Conservation (phyloP, 495 filamentous ascomycete species). For the Podospora tetraspora region DNA sequence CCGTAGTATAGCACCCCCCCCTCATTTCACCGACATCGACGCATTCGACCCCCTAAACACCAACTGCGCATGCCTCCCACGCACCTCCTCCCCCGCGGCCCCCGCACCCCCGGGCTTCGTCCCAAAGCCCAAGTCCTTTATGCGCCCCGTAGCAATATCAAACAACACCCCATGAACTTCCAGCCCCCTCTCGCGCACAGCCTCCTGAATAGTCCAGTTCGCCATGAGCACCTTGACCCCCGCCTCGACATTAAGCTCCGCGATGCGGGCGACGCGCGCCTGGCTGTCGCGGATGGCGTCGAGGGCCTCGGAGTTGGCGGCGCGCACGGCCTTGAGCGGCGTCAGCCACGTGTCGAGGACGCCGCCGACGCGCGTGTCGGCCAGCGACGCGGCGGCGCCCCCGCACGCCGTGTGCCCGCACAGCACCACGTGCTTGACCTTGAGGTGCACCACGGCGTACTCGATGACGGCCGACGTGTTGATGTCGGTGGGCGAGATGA, state of each 20-base stretch:
- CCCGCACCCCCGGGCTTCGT: conserved; percentile 28
- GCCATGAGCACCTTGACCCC: conserved; percentile 59
- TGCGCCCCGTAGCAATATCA: conserved; percentile 56
- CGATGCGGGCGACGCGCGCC: conserved; percentile 49
- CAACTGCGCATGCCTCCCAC: conserved; percentile 46
- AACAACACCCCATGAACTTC: conserved; percentile 69
- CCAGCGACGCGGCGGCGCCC: conserved; percentile 65
- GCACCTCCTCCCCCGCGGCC: conserved; percentile 30
- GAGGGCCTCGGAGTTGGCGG: conserved; percentile 51
- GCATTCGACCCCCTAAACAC: conserved; percentile 39
- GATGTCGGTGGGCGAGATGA: conserved; percentile 72
- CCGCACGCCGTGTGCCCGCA: conserved; percentile 83
- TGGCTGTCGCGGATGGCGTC: conserved; percentile 42
- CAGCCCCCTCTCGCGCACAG: conserved; percentile 62
- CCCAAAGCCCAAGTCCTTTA: conserved; percentile 53
- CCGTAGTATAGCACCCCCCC: background rate
- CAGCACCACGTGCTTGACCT: conserved; percentile 77
- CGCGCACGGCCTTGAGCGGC: conserved; percentile 60
- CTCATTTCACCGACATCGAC: conserved; percentile 26
- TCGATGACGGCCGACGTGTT: conserved; percentile 74
- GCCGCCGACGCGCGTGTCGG: conserved; percentile 61
- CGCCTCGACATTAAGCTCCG: conserved; percentile 65
- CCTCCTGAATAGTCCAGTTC: conserved; percentile 56
- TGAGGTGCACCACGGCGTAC: conserved; percentile 68
- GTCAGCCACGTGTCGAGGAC: conserved; percentile 79